These are phyloP conservation scores for Stephania japonica DNA, from an alignment of 164 flowering plant genomes.

Conservation along the genomic window DNA sequence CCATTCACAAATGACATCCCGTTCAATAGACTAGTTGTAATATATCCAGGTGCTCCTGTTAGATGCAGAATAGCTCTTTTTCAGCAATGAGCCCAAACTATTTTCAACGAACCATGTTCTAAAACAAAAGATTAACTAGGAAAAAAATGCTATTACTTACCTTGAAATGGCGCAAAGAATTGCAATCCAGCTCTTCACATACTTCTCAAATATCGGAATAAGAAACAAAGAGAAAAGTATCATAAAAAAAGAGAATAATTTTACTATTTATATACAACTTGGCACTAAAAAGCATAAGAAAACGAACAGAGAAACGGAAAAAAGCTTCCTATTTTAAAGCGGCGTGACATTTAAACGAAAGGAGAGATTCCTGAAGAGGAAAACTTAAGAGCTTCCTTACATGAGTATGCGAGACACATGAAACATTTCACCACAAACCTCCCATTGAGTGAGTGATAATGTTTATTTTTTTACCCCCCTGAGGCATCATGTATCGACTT, in stretches of 20 bases:
- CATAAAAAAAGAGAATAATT: background rate
- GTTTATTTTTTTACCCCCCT: too few relatives aligned
- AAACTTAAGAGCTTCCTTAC: slow-evolving; percentile 31
- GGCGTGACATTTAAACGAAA: background rate
- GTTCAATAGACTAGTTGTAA: too few relatives aligned
- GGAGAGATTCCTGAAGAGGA: background rate
- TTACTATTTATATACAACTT: too few relatives aligned
- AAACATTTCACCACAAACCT: too few relatives aligned
- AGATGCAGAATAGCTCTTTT: too few relatives aligned
- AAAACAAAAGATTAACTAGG: too few relatives aligned
- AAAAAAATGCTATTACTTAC: slow-evolving; percentile 28
- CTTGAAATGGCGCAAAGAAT: slow-evolving; percentile 95
- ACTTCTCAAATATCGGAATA: slow-evolving; percentile 80
- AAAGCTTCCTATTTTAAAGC: background rate
- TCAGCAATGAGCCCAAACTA: too few relatives aligned
- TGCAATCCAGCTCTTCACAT: slow-evolving; percentile 95
- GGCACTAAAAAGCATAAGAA: background rate
- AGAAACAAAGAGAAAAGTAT: slow-evolving; percentile 11
- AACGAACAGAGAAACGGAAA: background rate
- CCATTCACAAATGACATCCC: too few relatives aligned
- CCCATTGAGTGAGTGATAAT: too few relatives aligned
- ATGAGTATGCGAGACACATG: slow-evolving; percentile 78
- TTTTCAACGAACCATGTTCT: too few relatives aligned
- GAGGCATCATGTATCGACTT: too few relatives aligned
- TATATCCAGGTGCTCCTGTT: too few relatives aligned